Conservation (phyloP, 2,329 filamentous ascomycete genomes). For the Aspergillus sergii region DNA sequence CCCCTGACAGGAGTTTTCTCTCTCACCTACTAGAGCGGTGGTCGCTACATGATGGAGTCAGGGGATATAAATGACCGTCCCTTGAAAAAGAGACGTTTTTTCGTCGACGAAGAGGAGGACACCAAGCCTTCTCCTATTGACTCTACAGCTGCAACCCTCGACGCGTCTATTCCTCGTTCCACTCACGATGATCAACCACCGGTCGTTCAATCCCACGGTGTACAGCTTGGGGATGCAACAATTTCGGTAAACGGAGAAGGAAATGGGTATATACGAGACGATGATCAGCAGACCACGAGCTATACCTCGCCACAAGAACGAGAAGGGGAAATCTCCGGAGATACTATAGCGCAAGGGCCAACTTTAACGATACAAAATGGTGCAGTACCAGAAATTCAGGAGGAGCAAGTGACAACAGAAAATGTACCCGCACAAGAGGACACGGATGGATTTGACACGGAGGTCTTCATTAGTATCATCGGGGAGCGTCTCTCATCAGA, state of each 20-base stretch:
- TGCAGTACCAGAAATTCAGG: not conserved
- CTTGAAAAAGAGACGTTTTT: constrained; percentile 65
- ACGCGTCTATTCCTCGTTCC: constrained; percentile 22
- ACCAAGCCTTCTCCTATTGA: constrained; percentile 21
- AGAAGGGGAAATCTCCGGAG: not conserved
- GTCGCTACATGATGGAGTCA: constrained; percentile 33
- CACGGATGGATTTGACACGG: constrained; percentile 54
- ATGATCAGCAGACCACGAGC: not conserved
- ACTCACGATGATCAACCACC: not conserved
- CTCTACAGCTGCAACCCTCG: constrained; percentile 9
- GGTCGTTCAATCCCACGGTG: not conserved
- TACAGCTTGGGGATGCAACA: not conserved
- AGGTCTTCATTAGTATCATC: constrained; percentile 60
- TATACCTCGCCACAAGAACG: not conserved
- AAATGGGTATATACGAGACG: not conserved
- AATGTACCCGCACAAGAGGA: constrained; percentile 6
- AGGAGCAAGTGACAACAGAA: constrained; percentile 1
- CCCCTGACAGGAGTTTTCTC: not conserved
- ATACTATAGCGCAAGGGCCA: not conserved
- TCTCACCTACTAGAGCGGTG: too few species aligned
- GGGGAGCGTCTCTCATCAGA: constrained; percentile 52
- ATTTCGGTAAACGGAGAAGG: not conserved
- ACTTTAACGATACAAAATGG: not conserved
- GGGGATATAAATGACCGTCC: constrained; percentile 56
- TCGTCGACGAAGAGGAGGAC: constrained; percentile 52